Percentiles rank a stretch among this genome's conserved stretches.
phyloP scores from a whole-genome alignment of 805 yeast species.

The Kuraishia molischiana region DNA sequence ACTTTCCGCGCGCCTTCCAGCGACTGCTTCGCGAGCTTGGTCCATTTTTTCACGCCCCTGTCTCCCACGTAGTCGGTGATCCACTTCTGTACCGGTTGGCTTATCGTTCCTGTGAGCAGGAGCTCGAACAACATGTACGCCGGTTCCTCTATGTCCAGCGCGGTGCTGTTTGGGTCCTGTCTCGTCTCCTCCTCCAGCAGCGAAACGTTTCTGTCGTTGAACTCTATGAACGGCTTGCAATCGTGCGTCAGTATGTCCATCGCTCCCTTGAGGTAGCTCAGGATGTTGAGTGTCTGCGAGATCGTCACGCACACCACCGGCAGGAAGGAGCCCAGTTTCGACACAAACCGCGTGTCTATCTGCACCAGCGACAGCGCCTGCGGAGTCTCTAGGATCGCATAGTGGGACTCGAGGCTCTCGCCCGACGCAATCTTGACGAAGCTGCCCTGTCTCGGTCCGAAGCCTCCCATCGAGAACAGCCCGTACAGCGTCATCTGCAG shows the following conservation, averaged over 20 bases:
- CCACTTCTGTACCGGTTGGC: conserved; percentile 43
- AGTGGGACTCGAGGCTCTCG: conserved; percentile 14
- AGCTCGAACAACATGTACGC: conserved; percentile 34
- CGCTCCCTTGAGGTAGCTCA: conserved; percentile 23
- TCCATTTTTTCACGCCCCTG: conserved; percentile 50
- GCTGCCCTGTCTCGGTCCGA: conserved; percentile 6
- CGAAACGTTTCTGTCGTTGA: conserved; percentile 22
- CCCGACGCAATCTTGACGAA: conserved; percentile 8
- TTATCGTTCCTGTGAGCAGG: conserved; percentile 44
- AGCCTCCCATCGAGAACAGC: conserved; percentile 19
- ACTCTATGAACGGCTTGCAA: conserved; percentile 26
- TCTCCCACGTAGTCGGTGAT: conserved; percentile 59
- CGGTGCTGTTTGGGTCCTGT: conserved; percentile 7
- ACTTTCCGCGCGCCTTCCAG: conserved; percentile 41
- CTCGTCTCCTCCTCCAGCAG: conserved; percentile 25
- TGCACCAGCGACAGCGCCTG: conserved; percentile 11
- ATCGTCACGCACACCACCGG: conserved; percentile 23
- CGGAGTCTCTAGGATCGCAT: conserved; percentile 11
- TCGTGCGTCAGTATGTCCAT: conserved; percentile 18
- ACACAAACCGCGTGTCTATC: conserved; percentile 17
- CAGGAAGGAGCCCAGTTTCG: conserved; percentile 16
- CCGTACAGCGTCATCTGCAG: conserved; percentile 20
- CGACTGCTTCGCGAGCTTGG: conserved; percentile 34
- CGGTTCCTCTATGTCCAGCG: conserved; percentile 14
- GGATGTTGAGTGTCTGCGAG: conserved; percentile 23